Evolutionary conservation across 2,329 filamentous ascomycete genomes (phyloP).

Genomic region (Aphanoascus verrucosus): DNA sequence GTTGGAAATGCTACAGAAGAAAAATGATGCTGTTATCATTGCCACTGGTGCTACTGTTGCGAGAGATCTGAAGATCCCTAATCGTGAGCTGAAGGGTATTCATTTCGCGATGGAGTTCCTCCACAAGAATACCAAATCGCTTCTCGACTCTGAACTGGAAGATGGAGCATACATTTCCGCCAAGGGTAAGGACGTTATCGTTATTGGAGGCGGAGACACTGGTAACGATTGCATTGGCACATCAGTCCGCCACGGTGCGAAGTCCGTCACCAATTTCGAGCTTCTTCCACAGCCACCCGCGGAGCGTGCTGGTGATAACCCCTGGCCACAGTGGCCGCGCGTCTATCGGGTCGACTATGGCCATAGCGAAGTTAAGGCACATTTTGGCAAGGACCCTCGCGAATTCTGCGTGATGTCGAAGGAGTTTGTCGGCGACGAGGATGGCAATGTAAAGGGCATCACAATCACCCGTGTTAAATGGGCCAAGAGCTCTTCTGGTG

Average conservation of each 20-base stretch:
- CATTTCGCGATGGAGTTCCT: slow-evolving; percentile 97
- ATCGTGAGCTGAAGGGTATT: slow-evolving; percentile 76
- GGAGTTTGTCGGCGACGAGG: slow-evolving; percentile 84
- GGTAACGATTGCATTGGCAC: slow-evolving; percentile 98
- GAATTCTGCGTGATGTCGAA: slow-evolving; percentile 98
- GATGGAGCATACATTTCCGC: slow-evolving; percentile 85
- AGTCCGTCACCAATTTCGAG: slow-evolving; percentile 94
- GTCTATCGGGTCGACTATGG: slow-evolving; percentile 98
- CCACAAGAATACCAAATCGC: slow-evolving; percentile 94
- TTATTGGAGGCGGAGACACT: slow-evolving; percentile 95
- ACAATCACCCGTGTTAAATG: slow-evolving; percentile 93
- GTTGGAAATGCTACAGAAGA: slow-evolving; percentile 59
- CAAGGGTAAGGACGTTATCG: slow-evolving; percentile 89
- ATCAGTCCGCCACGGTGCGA: slow-evolving; percentile 87
- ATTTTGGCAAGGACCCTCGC: slow-evolving; percentile 90
- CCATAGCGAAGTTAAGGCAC: slow-evolving; percentile 87
- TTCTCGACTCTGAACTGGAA: slow-evolving; percentile 77
- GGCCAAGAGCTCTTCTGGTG: slow-evolving; percentile 78
- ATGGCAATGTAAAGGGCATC: slow-evolving; percentile 84
- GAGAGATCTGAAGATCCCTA: slow-evolving; percentile 82
- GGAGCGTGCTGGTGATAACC: slow-evolving; percentile 86
- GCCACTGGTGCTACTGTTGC: slow-evolving; percentile 88
- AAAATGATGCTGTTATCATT: slow-evolving; percentile 76
- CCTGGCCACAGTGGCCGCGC: slow-evolving; percentile 96
- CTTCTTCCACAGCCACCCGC: slow-evolving; percentile 83